Percentiles rank a stretch among this genome's conserved stretches.
Evolutionary conservation across 1,284 basidiomycete species (phyloP).

Genomic region (Cutaneotrichosporon cutaneum): DNA sequence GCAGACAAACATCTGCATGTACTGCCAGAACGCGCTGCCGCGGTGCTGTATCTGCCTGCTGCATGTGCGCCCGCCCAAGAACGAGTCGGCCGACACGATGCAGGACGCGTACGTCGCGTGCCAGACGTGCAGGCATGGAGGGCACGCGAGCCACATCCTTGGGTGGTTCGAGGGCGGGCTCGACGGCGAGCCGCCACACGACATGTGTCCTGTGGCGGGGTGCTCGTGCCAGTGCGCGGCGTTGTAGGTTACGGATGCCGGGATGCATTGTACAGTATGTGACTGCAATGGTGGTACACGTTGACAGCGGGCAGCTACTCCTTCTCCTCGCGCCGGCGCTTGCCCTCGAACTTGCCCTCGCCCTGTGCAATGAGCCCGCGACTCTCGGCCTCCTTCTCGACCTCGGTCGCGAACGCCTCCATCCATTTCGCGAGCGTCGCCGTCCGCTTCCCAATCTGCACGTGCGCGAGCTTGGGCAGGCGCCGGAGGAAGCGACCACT

Average conservation of each 20-base stretch:
- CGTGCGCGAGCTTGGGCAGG: constrained; percentile 86
- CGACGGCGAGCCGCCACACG: constrained; percentile 43
- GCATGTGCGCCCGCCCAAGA: constrained; percentile 37
- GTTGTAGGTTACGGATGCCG: constrained; percentile 22
- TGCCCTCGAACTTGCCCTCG: constrained; percentile 13
- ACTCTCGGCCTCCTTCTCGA: constrained; percentile 50
- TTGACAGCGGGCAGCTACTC: neutral
- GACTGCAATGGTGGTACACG: neutral
- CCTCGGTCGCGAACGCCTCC: constrained; percentile 69
- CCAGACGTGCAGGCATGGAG: constrained; percentile 52
- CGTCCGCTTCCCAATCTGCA: constrained; percentile 58
- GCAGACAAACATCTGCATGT: constrained; percentile 41
- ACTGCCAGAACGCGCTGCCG: constrained; percentile 44
- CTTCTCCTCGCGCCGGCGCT: constrained; percentile 7
- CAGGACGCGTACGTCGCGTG: constrained; percentile 50
- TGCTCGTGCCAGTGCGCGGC: constrained; percentile 48
- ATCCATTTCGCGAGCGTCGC: constrained; percentile 42
- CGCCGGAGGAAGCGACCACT: constrained; percentile 61
- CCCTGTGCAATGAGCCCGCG: constrained; percentile 1
- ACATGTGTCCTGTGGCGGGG: constrained; percentile 48
- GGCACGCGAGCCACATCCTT: constrained; percentile 48
- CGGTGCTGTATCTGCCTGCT: constrained; percentile 48
- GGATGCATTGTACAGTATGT: neutral
- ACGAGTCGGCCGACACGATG: constrained; percentile 34
- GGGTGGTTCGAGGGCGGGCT: constrained; percentile 50